Evolutionary conservation across 2,329 filamentous ascomycete genomes (phyloP).

Genomic region (Nigrospora sphaerica): DNA sequence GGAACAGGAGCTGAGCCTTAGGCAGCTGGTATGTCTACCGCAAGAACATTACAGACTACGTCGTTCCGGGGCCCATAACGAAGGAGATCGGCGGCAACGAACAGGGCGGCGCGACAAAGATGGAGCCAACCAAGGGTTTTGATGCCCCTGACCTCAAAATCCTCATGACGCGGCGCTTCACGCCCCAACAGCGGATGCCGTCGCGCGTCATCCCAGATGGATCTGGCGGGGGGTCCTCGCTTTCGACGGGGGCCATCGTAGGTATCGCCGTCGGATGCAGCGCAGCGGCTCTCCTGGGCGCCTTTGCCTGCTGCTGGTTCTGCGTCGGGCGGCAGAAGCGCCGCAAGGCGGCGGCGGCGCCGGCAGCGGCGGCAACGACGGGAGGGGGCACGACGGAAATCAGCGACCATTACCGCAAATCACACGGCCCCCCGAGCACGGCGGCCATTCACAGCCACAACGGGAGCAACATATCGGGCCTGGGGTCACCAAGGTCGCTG

Average conservation of each 20-base stretch:
- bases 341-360: background rate
- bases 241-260: background rate
- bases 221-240: background rate
- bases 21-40: constrained; percentile 41
- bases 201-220: constrained; percentile 32
- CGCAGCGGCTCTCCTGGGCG: background rate
- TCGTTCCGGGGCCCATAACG: constrained; percentile 44
- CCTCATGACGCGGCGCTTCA: constrained; percentile 44
- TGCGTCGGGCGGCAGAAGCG: background rate
- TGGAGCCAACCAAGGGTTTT: constrained; percentile 41
- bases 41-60: constrained; percentile 41
- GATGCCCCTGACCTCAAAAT: constrained; percentile 41
- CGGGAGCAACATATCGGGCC: no score
- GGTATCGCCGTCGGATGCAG: constrained; percentile 1
- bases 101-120: constrained; percentile 46
- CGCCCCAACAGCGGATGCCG: constrained; percentile 36
- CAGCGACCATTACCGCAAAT: background rate
- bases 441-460: no score
- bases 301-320: background rate
- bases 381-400: background rate
- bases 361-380: background rate
- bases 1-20: no score
- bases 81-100: constrained; percentile 42
- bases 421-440: no score
- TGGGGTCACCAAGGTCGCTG: no score